Base-by-base conservation (phyloP, 257 asterid species). In the Primulina tabacum region DNA sequence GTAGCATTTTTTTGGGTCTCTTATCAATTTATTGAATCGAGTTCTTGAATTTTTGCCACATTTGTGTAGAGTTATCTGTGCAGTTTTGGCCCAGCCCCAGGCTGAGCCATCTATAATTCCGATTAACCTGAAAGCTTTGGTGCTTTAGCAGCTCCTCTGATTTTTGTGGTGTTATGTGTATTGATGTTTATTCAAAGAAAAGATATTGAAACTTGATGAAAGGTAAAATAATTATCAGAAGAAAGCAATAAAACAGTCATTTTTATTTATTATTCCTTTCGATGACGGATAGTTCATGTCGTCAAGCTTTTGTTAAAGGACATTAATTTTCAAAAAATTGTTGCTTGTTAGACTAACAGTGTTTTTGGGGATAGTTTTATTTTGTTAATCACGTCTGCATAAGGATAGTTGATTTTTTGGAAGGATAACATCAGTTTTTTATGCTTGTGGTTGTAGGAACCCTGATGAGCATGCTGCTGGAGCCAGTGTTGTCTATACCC, bases 401-500 rank as follows among this genome's bases (percentile, higher is more conserved):
- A 7, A 59, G 28, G 47, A 59, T 60, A 43, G 53, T 7, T 1
- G 3, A 28, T 33, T 38, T 32, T 52, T 6, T 21, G 38, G 30
- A 24, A 29, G 17, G 38, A 34, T 26, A 58, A 17, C 55, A 17
- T 10, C 17, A 20, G 18, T 63, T n/a, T 37, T 26, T 71, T 65
- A 8, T 61, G 59, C n/a, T 52, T 77, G 73, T 77, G 60, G 75
- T 43, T 71, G 80, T 82, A 87, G 96, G 40, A 73, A 72, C 85
- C 65, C 79, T 90, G 37, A 50, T 79, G 65, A 78, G 75, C 74
- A 79, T 84, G 88, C 80, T 90, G 73, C 82, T 82, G 77, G 92
- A 78, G 58, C 84, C 88, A 64, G 75, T 80, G 53, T 74, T 88
- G 75, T 88, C 88, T 62, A 76, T 71, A 38, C 52, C 81, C 52